Evolutionary conservation across 2,329 filamentous ascomycete species (phyloP), one percentile per base, ranked within the genome.

Genomic region (Cladosporium oxysporum): DNA sequence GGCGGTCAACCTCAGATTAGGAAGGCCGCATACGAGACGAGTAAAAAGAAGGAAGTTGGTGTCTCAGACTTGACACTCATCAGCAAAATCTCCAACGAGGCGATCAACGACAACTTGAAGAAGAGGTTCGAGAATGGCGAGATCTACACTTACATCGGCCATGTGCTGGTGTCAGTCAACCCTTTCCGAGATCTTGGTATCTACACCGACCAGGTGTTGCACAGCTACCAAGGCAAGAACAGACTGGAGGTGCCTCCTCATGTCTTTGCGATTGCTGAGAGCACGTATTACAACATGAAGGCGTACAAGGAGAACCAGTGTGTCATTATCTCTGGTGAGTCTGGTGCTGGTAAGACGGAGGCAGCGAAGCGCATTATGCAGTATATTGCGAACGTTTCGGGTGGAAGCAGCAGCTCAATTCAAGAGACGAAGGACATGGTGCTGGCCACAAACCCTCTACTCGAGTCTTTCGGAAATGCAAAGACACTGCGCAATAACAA

Each of bases 381-480:
- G 81, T 99, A 99, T 81, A 98, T 99, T 78, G 95, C 95, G 71
- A 98, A 90, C 77, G 94, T 98, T 10, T 98, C 95, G 1, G 93
- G 93, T 50, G 92, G 93, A 69, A 85, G 78, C 70, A 89, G 92
- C 71, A 91, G 90, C 66, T 92, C 93, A 62, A 97, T 98, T 76
- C 90, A 98, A 80, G 88, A 97, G 79, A 96, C 95, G 78, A 99
- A 98, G 84, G 93, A 99, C 81, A 99, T 98, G 94, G 94, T 98
- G 79, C 86, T 98, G 80, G 95, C 95, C 76, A 99, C 95, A 67
- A 99, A 99, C 79, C 95, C 95, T 58, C 82, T 99, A 71, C 88
- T 99, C 23, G 95, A 99, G 80, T 97, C 94, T 0, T 99, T 99
- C 74, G 95, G 95, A 76, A 99, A 98, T 78, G 95, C 95, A 69